These are phyloP conservation scores for Mycosphaerella sp. DNA, from an alignment of 2,329 filamentous ascomycete genomes.

Conservation along the genomic window DNA sequence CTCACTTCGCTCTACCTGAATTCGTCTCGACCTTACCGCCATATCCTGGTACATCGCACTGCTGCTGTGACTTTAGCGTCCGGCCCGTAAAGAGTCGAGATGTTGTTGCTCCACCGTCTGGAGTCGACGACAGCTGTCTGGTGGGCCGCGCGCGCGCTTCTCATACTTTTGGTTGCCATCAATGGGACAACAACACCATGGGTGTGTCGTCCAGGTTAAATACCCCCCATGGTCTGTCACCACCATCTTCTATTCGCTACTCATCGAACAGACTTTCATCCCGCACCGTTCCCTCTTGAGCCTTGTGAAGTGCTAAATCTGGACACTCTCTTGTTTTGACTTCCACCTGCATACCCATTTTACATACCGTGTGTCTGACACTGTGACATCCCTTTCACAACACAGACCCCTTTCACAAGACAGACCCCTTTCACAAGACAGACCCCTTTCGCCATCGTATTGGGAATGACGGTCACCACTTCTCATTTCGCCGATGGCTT, in stretches of 20 bases:
- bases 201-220: constrained; percentile 15
- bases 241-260: constrained; percentile 10
- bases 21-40: constrained; percentile 16
- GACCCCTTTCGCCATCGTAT: not conserved
- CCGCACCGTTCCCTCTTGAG: constrained; percentile 10
- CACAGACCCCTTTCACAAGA: too few relatives aligned
- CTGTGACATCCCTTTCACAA: not conserved
- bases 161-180: not conserved
- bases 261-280: constrained; percentile 12
- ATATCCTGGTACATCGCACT: constrained; percentile 17
- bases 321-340: not conserved
- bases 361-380: not conserved
- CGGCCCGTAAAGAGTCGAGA: constrained; percentile 13
- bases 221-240: constrained; percentile 10
- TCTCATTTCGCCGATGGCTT: not conserved
- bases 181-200: constrained; percentile 9
- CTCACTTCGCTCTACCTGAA: constrained; percentile 15
- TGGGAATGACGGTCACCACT: not conserved
- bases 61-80: constrained; percentile 20
- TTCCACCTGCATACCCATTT: not conserved
- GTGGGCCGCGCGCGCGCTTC: constrained; percentile 8
- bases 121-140: constrained; percentile 18
- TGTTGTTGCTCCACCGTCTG: constrained; percentile 15
- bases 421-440: not conserved
- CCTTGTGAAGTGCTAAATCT: not conserved